Conservation (phyloP, 1,284 basidiomycete genomes). For the Ganoderma sinense region DNA sequence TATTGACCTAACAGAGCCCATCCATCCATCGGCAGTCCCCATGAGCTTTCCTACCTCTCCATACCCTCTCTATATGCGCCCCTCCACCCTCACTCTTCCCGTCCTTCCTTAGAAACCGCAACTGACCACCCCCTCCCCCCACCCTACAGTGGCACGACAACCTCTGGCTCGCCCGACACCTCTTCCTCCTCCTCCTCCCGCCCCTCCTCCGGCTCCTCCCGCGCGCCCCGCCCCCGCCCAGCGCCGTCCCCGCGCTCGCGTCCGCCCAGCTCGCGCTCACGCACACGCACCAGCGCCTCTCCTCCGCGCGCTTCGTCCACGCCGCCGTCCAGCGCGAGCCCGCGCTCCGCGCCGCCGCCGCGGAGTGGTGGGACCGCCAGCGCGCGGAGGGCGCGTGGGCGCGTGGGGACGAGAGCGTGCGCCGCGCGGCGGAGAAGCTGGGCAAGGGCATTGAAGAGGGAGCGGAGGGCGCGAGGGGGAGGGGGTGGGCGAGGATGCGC, state of each 20-base stretch:
- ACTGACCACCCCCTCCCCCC: not conserved
- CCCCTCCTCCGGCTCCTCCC: slow-evolving; percentile 56
- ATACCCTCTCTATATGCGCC: not conserved
- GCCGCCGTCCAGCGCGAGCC: slow-evolving; percentile 64
- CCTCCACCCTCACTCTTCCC: not conserved
- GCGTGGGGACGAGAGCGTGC: slow-evolving; percentile 55
- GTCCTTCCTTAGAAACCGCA: too few relatives aligned
- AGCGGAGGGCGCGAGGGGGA: slow-evolving; percentile 26
- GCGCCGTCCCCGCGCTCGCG: slow-evolving; percentile 46
- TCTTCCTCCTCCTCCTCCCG: slow-evolving; percentile 67
- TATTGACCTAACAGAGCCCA: too few relatives aligned
- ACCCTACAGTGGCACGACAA: slow-evolving; percentile 70
- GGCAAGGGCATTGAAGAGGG: slow-evolving; percentile 53
- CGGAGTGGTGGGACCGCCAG: slow-evolving; percentile 64
- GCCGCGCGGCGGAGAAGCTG: slow-evolving; percentile 54
- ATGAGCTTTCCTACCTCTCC: not conserved
- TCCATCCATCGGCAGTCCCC: too few relatives aligned
- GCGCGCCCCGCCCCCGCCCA: slow-evolving; percentile 32
- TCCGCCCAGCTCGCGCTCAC: slow-evolving; percentile 43
- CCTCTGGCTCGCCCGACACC: slow-evolving; percentile 58
- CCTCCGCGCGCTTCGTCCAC: slow-evolving; percentile 60
- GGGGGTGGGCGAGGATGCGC: slow-evolving; percentile 26
- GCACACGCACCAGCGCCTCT: slow-evolving; percentile 43
- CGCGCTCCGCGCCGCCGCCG: slow-evolving; percentile 51
- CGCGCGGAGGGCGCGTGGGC: slow-evolving; percentile 57